Base-by-base conservation (phyloP, 176 grass and related monocot genomes). In the Oryza officinalis region DNA sequence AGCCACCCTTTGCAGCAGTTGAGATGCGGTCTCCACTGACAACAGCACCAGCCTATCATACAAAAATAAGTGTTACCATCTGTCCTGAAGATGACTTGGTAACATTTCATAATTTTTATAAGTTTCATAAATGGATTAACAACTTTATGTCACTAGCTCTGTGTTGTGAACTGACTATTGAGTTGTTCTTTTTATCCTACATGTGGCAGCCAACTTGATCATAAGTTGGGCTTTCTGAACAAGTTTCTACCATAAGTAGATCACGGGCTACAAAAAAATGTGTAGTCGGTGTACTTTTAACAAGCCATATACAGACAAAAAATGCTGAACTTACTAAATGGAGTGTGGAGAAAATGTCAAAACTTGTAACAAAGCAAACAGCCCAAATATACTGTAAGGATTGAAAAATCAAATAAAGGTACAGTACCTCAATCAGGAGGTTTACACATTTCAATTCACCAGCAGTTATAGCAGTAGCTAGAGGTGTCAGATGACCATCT, bases 31-130 rank as follows among this genome's bases (percentile, higher is more conserved):
- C 52, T 25, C 74, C 6, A 15, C 20, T 38, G 20, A 5, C 5
- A 38, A 60, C 74, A 61, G 30, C 50, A 76, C 74, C 52, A 61
- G 52, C 74, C 74, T 76, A 76, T 76, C 52, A 76, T 7, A 61
- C 6, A 35, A 76, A 60, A n/a, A 69, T 33, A 60, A 37, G 30
- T 25, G 18, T 35, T 76, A 33, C 28, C 10, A 27, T 49, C 25
- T 18, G 14, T 31, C 44, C 44, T 52, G 22, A 74, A 74, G 31
- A 60, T 76, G 10, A 37, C 74, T 38, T 2, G 30, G 49, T 14
- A 76, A 52, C 74, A 60, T 37, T 59, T 76, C 11, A 59, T 33
- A 75, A 32, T 22, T n/a, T 6, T 35, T 14, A 18, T 9, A 45
- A 33, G 18, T 59, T 75, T 13, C 28, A 59, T 46, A 30, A 75